Percentiles rank a stretch among this genome's conserved stretches.
These are phyloP conservation scores for Albizia julibrissin DNA, from an alignment of 306 rosid genomes.

Conservation along the genomic window DNA sequence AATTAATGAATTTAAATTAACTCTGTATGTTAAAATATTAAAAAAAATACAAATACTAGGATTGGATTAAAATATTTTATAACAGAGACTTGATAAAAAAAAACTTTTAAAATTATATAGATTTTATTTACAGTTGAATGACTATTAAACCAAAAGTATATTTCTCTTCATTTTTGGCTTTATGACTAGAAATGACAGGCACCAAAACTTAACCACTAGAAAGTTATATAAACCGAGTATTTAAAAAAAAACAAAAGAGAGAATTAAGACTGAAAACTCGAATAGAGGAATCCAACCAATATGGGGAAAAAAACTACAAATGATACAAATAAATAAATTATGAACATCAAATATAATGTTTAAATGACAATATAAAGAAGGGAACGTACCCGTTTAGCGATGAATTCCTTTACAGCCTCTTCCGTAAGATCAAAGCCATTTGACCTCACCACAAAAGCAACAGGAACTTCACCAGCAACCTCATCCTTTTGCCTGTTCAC, in stretches of 20 bases:
- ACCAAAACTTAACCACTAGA: too few relatives aligned
- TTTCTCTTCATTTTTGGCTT: too few relatives aligned
- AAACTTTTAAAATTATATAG: background rate
- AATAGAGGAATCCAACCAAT: background rate
- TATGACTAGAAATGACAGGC: too few relatives aligned
- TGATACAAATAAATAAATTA: background rate
- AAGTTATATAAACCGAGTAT: background rate
- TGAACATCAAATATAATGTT: background rate
- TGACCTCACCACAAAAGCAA: constrained; percentile 81
- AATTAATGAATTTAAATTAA: background rate
- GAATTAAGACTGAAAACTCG: background rate
- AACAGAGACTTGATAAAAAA: too few relatives aligned
- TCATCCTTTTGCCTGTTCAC: constrained; percentile 70
- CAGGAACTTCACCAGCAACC: constrained; percentile 92
- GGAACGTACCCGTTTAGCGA: constrained; percentile 67
- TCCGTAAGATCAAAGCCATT: constrained; percentile 57
- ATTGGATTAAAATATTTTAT: background rate
- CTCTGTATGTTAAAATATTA: background rate
- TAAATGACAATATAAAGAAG: background rate
- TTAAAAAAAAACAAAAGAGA: too few relatives aligned
- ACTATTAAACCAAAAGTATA: background rate
- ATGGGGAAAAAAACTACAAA: background rate
- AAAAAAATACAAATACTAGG: background rate
- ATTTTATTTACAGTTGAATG: too few relatives aligned
- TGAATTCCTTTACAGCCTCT: constrained; percentile 66